Evolutionary conservation across 345 rosid species (phyloP).

Genomic region (Gossypium bickii): DNA sequence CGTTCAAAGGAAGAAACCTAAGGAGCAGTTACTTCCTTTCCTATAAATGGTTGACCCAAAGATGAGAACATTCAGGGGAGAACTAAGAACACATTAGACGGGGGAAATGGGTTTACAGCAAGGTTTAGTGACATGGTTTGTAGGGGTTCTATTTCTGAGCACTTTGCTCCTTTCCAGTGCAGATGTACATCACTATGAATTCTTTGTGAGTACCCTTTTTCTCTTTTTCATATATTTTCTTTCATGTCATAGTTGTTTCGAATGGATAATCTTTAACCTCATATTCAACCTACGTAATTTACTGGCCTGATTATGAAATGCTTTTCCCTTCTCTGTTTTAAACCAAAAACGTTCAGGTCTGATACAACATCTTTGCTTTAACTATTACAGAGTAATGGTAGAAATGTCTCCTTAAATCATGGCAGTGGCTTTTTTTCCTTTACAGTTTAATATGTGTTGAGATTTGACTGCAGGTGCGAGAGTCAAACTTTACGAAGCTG

Average conservation of each 20-base stretch:
- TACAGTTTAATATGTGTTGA: neutral
- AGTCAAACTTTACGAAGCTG: neutral
- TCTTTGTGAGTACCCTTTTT: neutral
- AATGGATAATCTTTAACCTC: neutral
- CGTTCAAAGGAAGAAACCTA: no score
- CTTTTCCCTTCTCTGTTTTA: no score
- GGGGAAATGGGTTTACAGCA: neutral
- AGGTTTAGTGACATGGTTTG: neutral
- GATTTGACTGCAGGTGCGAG: neutral
- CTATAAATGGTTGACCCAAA: neutral
- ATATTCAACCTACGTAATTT: neutral
- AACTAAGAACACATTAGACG: neutral
- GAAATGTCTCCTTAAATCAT: no score
- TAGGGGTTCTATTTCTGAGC: neutral
- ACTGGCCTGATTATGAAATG: no score
- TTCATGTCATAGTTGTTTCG: neutral
- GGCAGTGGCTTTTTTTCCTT: neutral
- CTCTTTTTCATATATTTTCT: neutral
- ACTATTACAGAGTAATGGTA: no score
- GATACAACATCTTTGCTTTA: no score
- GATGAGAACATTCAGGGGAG: neutral
- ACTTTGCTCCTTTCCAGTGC: neutral
- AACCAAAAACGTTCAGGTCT: no score
- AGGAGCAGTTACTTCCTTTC: neutral
- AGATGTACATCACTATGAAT: conserved; percentile 6